Conservation (phyloP, 2,329 filamentous ascomycete genomes). For the Epicoccum nigrum region DNA sequence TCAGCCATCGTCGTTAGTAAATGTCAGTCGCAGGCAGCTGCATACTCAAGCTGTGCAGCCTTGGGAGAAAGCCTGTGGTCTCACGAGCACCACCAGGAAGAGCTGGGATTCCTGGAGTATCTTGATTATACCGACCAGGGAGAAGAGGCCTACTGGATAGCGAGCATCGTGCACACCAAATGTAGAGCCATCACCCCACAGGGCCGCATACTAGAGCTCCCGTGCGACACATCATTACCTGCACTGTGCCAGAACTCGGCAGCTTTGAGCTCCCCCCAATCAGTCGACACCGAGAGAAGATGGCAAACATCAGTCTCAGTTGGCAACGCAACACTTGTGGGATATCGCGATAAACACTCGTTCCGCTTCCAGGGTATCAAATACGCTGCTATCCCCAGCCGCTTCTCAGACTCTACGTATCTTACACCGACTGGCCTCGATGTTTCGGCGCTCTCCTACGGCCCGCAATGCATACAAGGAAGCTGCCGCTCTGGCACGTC, state of each 20-base stretch:
- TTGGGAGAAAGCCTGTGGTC: slow-evolving; percentile 31
- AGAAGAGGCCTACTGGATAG: slow-evolving; percentile 29
- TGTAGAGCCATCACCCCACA: slow-evolving; percentile 31
- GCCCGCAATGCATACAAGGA: slow-evolving; percentile 51
- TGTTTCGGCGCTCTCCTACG: slow-evolving; percentile 43
- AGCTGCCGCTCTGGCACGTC: slow-evolving; percentile 30
- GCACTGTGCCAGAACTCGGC: slow-evolving; percentile 36
- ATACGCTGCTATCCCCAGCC: slow-evolving; percentile 53
- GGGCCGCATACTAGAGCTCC: slow-evolving; percentile 19
- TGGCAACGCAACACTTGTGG: slow-evolving; percentile 32
- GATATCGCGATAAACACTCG: slow-evolving; percentile 53
- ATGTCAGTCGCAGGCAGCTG: slow-evolving; percentile 12
- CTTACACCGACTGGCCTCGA: slow-evolving; percentile 37
- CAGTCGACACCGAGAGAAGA: not conserved
- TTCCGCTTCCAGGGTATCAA: slow-evolving; percentile 60
- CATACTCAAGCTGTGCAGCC: slow-evolving; percentile 26
- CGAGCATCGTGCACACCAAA: slow-evolving; percentile 10
- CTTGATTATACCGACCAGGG: slow-evolving; percentile 24
- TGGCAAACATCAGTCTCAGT: slow-evolving; percentile 28
- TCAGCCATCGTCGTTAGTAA: slow-evolving; percentile 27
- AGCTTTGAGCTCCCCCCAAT: slow-evolving; percentile 4
- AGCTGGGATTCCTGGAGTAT: slow-evolving; percentile 27
- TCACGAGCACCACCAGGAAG: slow-evolving; percentile 12
- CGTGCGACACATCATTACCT: slow-evolving; percentile 29
- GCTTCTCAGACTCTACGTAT: slow-evolving; percentile 56